A percentile compares a stretch with the other conserved stretches of the same genome.
These are phyloP conservation scores for Fraxinus nigra DNA, from an alignment of 305 asterid species.

Conservation along the genomic window DNA sequence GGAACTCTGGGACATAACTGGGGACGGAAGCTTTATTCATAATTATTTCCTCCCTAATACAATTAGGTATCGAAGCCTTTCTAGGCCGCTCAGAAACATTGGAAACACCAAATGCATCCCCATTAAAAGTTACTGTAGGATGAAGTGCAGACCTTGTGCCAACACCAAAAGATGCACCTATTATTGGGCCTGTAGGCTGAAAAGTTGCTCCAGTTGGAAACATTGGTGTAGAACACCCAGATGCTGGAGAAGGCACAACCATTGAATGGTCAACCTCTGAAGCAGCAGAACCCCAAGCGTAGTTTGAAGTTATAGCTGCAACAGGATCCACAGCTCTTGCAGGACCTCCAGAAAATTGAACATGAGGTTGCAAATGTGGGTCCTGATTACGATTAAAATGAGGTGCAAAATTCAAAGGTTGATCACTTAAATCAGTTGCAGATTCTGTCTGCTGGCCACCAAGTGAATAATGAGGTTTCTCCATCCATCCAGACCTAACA, in stretches of 20 bases:
- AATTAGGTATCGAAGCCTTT: conserved; percentile 38
- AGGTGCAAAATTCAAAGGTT: conserved; percentile 65
- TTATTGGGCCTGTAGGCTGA: conserved; percentile 53
- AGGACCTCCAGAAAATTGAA: conserved; percentile 48
- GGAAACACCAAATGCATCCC: conserved; percentile 53
- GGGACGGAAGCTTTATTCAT: too few relatives aligned
- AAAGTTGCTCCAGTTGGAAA: conserved; percentile 69
- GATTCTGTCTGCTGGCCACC: conserved; percentile 41
- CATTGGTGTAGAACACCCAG: conserved; percentile 59
- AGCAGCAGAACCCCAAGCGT: too few relatives aligned
- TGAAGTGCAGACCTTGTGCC: conserved; percentile 59
- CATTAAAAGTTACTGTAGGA: conserved; percentile 56
- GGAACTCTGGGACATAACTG: too few relatives aligned
- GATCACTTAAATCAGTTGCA: conserved; percentile 50
- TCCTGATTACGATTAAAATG: conserved; percentile 48
- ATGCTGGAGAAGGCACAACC: too few relatives aligned
- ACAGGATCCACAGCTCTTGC: conserved; percentile 27
- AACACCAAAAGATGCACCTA: conserved; percentile 58
- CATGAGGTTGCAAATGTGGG: conserved; percentile 44
- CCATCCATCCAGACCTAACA: conserved; percentile 47
- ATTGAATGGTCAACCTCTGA: too few relatives aligned
- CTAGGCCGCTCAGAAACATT: conserved; percentile 70
- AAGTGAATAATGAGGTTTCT: conserved; percentile 41
- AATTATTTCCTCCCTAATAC: too few relatives aligned
- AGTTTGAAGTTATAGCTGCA: too few relatives aligned